These are phyloP conservation scores for Backusella parvicylindrica DNA, from an alignment of 192 early-diverging fungal species.

Conservation along the genomic window DNA sequence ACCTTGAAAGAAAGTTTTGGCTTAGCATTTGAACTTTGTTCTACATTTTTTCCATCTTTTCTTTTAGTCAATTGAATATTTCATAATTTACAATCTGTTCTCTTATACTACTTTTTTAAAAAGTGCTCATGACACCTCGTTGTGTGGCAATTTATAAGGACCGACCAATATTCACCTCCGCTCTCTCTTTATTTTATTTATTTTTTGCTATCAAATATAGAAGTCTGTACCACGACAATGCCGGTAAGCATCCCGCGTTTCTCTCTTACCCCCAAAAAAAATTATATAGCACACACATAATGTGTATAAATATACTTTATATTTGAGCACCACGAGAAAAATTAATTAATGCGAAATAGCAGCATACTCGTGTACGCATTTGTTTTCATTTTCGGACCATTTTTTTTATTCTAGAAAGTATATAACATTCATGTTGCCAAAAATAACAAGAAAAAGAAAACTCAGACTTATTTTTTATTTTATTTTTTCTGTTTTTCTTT, in stretches of 20 bases:
- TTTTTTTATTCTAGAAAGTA: background rate
- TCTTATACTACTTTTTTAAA: background rate
- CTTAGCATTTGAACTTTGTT: background rate
- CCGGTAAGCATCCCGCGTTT: background rate
- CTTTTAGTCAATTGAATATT: background rate
- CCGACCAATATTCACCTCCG: background rate
- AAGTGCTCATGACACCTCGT: background rate
- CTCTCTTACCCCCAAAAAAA: background rate
- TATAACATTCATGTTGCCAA: background rate
- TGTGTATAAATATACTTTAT: background rate
- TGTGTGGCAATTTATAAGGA: background rate
- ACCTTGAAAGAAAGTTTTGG: background rate
- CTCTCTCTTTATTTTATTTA: background rate
- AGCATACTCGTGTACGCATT: background rate
- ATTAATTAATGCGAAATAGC: background rate
- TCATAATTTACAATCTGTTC: background rate
- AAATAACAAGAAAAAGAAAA: background rate
- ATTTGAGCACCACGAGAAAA: background rate
- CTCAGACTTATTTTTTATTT: background rate
- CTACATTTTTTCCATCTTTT: background rate
- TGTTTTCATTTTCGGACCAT: background rate
- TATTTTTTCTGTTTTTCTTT: background rate
- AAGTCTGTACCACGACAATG: background rate
- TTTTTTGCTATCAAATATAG: background rate
- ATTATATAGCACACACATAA: background rate